Base-by-base conservation (phyloP, 345 rosid species). In the Brassica juncea region DNA sequence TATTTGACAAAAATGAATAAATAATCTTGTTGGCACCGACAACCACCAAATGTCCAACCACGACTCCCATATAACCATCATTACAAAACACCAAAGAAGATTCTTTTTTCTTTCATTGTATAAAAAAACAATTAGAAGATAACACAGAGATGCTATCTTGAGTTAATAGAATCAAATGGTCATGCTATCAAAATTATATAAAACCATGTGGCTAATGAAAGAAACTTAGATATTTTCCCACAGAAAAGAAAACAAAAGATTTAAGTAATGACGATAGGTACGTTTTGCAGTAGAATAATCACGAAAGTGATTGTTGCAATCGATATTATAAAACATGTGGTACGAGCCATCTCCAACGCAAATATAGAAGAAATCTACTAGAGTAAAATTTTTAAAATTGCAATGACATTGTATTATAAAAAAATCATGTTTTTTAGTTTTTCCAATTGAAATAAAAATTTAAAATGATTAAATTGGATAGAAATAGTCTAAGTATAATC, bases 31-130 rank as follows among this genome's bases (percentile, higher is more conserved):
- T 60, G 65, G 65, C 34, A 27, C 64, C 64, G 64, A 59, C 64
- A 52, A 5, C 42, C 76, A 74, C 83, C 79, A 80, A 75, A 69
- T 70, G 25, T 80, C 72, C 76, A 80, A 80, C 83, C 68, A 80
- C 83, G 70, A 65, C 76, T 64, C 72, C 72, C 72, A 69, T 63
- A 75, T 74, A 80, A 28, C 71, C 60, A 80, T 80, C 83, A 55
- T 80, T 28, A 75, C 79, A 74, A 70, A 80, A 70, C 72, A 75
- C 76, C 76, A 70, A 55, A 80, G 61, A 74, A 70, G 79, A 69
- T 74, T 74, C 72, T 32, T 25, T 6, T 35, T 59, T 35, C 35
- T 68, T 31, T 61, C 61, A 11, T 59, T 68, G 19, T 34, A 62
- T 77, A 42, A 15, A 1, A 44, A 15, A 63, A 2, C 3, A 0